These are phyloP conservation scores for Kwoniella europaea DNA, from an alignment of 768 basidiomycete genomes.

Conservation along the genomic window DNA sequence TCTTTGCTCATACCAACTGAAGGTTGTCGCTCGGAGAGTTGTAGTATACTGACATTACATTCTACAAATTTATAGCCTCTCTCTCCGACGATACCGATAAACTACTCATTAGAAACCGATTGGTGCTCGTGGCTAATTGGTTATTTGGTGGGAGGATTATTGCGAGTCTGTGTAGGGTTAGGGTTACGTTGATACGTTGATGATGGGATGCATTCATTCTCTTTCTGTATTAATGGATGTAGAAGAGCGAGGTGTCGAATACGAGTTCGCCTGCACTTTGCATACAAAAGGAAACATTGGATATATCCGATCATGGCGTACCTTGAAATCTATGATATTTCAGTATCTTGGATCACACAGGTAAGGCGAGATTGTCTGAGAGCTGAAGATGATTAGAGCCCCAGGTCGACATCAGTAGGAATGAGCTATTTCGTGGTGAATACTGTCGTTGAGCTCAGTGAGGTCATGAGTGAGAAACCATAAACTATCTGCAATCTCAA, in stretches of 20 bases:
- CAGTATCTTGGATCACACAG: no score
- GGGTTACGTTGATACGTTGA: conserved; percentile 12
- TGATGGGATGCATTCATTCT: conserved; percentile 23
- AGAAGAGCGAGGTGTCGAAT: background rate
- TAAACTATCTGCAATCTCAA: no score
- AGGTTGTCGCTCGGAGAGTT: background rate
- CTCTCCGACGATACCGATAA: conserved; percentile 60
- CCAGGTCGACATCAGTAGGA: no score
- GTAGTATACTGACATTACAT: background rate
- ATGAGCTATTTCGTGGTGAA: no score
- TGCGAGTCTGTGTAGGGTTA: conserved; percentile 1
- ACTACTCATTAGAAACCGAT: conserved; percentile 26
- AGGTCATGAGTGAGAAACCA: no score
- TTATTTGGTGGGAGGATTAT: conserved; percentile 2
- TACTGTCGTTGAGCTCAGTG: no score
- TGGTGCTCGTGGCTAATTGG: conserved; percentile 24
- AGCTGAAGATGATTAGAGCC: no score
- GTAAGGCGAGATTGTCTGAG: no score
- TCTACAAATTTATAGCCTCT: conserved; percentile 38
- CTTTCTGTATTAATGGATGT: conserved; percentile 8
- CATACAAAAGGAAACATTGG: no score
- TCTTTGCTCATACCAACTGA: no score
- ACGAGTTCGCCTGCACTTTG: background rate
- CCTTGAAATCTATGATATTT: no score
- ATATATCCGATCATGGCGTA: no score